Conservation (phyloP, 1,139 yeast species). For the Magnusiomyces paraingens region DNA sequence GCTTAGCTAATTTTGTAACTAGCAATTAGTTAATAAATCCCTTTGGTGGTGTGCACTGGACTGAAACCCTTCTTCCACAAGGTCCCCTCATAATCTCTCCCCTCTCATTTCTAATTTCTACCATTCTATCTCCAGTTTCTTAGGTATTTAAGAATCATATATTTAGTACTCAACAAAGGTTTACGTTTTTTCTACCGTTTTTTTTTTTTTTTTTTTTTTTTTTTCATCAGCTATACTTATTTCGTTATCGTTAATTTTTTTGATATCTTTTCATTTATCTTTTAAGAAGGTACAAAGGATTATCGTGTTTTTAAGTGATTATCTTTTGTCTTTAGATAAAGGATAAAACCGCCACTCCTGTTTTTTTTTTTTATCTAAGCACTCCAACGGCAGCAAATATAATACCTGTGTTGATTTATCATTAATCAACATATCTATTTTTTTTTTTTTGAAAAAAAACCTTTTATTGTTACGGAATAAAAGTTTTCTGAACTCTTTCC, state of each 20-base stretch:
- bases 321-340: neutral
- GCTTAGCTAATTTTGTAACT: no score
- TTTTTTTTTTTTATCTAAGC: neutral
- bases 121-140: no score
- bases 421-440: neutral
- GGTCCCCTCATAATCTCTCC: no score
- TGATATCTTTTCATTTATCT: neutral
- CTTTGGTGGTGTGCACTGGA: no score
- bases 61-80: no score
- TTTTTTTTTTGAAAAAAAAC: neutral
- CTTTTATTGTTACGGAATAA: neutral
- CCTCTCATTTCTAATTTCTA: no score
- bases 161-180: neutral
- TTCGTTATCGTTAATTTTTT: no score
- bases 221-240: no score
- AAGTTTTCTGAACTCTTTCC: neutral
- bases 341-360: constrained; percentile 1
- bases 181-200: neutral
- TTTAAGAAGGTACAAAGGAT: neutral
- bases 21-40: no score
- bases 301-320: neutral
- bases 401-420: neutral
- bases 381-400: neutral
- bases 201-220: neutral
- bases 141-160: no score